Evolutionary conservation across 2,329 filamentous ascomycete species (phyloP).

Genomic region (Raffaelea deltoideospora): DNA sequence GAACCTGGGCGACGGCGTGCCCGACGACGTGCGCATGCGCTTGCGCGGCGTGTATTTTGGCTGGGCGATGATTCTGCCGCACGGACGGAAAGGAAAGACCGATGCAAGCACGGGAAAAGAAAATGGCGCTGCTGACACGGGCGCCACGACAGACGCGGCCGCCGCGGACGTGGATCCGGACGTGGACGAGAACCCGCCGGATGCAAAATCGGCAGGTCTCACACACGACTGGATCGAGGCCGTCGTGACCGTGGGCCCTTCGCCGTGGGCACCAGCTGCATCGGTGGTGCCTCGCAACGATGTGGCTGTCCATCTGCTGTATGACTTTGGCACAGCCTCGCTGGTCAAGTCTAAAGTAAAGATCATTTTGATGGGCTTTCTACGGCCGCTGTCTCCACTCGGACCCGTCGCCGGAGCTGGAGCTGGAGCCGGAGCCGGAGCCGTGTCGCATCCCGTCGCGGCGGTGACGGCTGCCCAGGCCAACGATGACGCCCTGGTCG

Average conservation of each 20-base stretch:
- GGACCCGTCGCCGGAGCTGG: conserved; percentile 11
- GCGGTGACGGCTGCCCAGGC: conserved; percentile 11
- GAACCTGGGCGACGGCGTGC: conserved; percentile 34
- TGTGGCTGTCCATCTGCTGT: conserved; percentile 38
- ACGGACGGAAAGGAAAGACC: conserved; percentile 15
- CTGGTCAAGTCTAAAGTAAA: conserved; percentile 32
- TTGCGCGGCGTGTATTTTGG: conserved; percentile 50
- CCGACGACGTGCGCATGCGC: conserved; percentile 34
- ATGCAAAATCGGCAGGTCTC: too few relatives aligned
- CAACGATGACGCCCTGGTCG: conserved; percentile 24
- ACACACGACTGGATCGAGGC: conserved; percentile 43
- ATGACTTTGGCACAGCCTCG: conserved; percentile 27
- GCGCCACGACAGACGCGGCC: too few relatives aligned
- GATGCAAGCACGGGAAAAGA: not conserved
- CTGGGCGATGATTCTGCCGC: conserved; percentile 34
- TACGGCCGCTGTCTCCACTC: too few relatives aligned
- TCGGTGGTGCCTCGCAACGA: conserved; percentile 15
- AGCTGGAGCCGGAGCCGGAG: conserved; percentile 12
- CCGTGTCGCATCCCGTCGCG: not conserved
- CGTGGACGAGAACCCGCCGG: conserved; percentile 15
- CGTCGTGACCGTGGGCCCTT: conserved; percentile 40
- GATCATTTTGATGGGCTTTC: conserved; percentile 44
- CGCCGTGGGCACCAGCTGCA: conserved; percentile 26
- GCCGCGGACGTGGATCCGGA: not conserved
- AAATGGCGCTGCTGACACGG: too few relatives aligned